Evolutionary conservation across 2,329 filamentous ascomycete genomes (phyloP).

Genomic region (Diaporthe eres): DNA sequence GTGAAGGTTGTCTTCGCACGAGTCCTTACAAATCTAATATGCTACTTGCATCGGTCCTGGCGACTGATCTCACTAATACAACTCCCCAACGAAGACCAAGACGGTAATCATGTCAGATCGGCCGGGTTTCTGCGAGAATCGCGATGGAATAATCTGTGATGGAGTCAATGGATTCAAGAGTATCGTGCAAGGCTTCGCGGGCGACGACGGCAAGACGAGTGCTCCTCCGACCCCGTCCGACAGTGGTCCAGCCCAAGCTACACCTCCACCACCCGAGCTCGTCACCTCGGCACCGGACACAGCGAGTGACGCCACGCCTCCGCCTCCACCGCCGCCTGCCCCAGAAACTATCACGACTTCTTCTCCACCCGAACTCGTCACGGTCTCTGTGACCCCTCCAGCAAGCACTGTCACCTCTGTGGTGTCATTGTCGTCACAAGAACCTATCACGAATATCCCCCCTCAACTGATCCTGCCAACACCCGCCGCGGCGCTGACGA

Average conservation of each 20-base stretch:
- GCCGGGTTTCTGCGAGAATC: background rate
- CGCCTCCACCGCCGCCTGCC: background rate
- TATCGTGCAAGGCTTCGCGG: background rate
- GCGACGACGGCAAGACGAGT: background rate
- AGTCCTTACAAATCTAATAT: background rate
- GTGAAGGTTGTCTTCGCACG: background rate
- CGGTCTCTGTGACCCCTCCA: background rate
- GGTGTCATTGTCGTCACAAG: background rate
- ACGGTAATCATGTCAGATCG: background rate
- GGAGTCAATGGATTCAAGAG: slow-evolving; percentile 17
- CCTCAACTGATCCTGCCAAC: background rate
- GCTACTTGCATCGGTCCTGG: background rate
- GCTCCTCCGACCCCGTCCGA: background rate
- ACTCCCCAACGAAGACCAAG: background rate
- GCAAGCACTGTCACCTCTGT: background rate
- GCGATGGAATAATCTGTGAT: background rate
- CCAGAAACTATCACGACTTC: background rate
- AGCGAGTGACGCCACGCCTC: background rate
- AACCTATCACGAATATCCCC: background rate
- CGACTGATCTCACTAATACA: slow-evolving; percentile 1
- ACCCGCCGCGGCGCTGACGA: background rate
- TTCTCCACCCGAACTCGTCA: background rate
- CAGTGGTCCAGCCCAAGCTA: background rate
- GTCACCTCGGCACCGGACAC: background rate
- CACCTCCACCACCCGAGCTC: background rate